Conservation (phyloP, 495 filamentous ascomycete species). For the Terfezia claveryi region DNA sequence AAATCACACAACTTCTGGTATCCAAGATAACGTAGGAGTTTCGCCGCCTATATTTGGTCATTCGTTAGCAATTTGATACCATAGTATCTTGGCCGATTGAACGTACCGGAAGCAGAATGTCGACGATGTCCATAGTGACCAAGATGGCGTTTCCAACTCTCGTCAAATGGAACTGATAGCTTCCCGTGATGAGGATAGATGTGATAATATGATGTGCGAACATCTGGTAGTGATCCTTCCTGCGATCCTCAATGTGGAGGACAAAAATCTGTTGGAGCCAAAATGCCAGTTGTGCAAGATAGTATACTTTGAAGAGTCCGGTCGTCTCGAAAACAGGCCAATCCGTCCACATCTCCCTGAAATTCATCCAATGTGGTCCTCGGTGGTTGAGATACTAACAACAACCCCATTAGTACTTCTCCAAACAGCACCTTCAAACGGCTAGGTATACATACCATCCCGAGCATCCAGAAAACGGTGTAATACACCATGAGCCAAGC, state of each 20-base stretch:
- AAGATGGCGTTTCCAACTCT: constrained; percentile 77
- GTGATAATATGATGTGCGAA: constrained; percentile 87
- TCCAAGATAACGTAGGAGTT: constrained; percentile 77
- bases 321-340: constrained; percentile 58
- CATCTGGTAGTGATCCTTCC: constrained; percentile 94
- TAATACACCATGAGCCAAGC: constrained; percentile 76
- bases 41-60: constrained; percentile 43
- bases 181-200: constrained; percentile 49
- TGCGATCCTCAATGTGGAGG: constrained; percentile 75
- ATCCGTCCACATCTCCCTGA: constrained; percentile 54
- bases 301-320: constrained; percentile 69
- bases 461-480: constrained; percentile 52
- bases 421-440: background rate
- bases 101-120: constrained; percentile 68
- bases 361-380: constrained; percentile 57
- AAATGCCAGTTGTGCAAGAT: constrained; percentile 75
- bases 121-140: constrained; percentile 82
- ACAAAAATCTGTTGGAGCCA: constrained; percentile 88
- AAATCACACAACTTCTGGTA: constrained; percentile 55
- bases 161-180: constrained; percentile 65
- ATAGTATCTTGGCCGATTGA: background rate
- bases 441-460: constrained; percentile 41
- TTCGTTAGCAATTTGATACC: background rate
- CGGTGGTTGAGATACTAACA: constrained; percentile 56
- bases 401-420: constrained; percentile 3